These are phyloP conservation scores for Candida sojae DNA, from an alignment of 1,139 yeast species.

Conservation along the genomic window DNA sequence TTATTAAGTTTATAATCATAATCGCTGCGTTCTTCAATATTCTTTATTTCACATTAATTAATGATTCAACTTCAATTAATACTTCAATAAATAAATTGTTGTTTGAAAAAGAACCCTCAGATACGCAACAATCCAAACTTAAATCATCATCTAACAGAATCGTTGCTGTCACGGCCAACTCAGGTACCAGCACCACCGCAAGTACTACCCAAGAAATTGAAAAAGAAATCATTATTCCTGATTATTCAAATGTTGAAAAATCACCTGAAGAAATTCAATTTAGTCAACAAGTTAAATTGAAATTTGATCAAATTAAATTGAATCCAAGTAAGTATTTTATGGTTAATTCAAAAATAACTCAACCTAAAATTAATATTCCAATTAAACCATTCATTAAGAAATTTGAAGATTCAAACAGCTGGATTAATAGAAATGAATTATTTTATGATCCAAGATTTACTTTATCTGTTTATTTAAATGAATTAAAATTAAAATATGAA, in stretches of 20 bases:
- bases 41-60: neutral
- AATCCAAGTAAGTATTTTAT: conserved; percentile 26
- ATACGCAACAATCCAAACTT: neutral
- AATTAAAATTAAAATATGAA: conserved; percentile 19
- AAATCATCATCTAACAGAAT: no score
- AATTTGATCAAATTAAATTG: conserved; percentile 15
- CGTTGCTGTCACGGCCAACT: no score
- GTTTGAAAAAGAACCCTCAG: neutral
- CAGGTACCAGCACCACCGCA: neutral
- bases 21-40: neutral
- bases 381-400: conserved; percentile 20
- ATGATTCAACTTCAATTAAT: neutral
- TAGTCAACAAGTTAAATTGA: conserved; percentile 1
- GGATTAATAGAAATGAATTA: conserved; percentile 17
- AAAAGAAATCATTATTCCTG: neutral
- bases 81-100: neutral
- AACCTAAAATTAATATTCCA: conserved; percentile 22
- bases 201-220: neutral
- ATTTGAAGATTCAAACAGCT: conserved; percentile 12
- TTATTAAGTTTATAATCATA: neutral
- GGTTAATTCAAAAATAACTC: conserved; percentile 29
- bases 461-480: conserved; percentile 40
- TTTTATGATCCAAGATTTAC: conserved; percentile 50
- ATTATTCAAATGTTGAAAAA: conserved; percentile 16
- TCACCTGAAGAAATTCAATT: conserved; percentile 17